Base-by-base conservation (phyloP, 2,329 filamentous ascomycete species). In the Talaromyces rugulosus region DNA sequence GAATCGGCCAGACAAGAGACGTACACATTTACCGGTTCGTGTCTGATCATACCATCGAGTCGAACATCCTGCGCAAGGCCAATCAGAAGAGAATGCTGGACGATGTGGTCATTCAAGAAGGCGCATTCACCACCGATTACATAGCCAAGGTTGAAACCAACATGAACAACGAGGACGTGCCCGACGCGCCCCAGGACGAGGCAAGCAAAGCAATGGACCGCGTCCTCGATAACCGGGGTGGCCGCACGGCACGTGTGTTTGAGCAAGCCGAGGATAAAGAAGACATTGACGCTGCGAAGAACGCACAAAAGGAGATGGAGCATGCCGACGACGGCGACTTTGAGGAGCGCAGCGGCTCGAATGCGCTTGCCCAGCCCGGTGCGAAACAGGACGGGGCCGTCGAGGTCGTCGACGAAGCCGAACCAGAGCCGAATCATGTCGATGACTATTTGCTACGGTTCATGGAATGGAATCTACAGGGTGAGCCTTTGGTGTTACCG, bases 81-180 rank as follows among this genome's bases (percentile, higher is more conserved):
- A 96, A 95, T 59, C 95, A 99, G 76, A 99, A 99, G 80, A 91
- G 96, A 69, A 92, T 99, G 86, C 84, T 99, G 0, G 95, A 99
- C 70, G 95, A 99, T 66, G 92, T 99, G 7, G 93, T 99, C 61
- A 99, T 99, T 67, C 96, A 99, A 72, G 95, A 98, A 74, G 95
- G 95, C 65, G 92, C 94, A 67, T 99, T 99, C 74, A 99, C 94
- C 0, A 99, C 95, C 0, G 95, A 99, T 70, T 93, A 96, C 74
- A 94, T 96, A 77, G 92, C 92, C 69, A 92, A 89, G 69, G 81
- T 90, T 51, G 80, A 84, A 2, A 87, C 89, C 57, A 83, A 85
- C 63, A 87, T 90, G 57, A 81, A 91, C 30, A 85, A 83, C 59
- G 75, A 77, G 40, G 78, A 85, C 28, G 82, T 84, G n/a, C 84